Conservation (phyloP, 169 alveolate genomes). For the Cryptosporidium muris region DNA sequence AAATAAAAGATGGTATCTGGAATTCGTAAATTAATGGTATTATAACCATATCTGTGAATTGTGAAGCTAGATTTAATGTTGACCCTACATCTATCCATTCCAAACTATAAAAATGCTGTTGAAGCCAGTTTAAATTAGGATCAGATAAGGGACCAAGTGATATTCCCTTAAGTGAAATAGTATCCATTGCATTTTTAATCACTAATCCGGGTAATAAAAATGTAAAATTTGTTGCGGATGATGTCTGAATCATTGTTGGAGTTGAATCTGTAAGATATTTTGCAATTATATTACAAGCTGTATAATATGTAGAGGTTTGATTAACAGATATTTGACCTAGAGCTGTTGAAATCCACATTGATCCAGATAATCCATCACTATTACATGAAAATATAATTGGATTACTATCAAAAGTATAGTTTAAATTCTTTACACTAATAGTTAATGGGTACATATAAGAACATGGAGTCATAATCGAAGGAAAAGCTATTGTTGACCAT, state of each 20-base stretch:
- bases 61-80: constrained; percentile 33
- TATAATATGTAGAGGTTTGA: constrained; percentile 58
- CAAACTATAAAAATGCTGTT: constrained; percentile 58
- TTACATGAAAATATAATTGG: constrained; percentile 52
- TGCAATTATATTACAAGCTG: constrained; percentile 53
- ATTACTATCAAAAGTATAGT: constrained; percentile 32
- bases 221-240: constrained; percentile 65
- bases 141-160: constrained; percentile 25
- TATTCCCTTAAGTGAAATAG: constrained; percentile 18
- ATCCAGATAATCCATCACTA: constrained; percentile 56
- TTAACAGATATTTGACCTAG: constrained; percentile 64
- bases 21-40: constrained; percentile 39
- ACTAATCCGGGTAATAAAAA: constrained; percentile 46
- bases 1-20: constrained; percentile 19
- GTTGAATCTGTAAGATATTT: constrained; percentile 20
- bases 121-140: constrained; percentile 51
- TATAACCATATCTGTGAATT: constrained; percentile 43
- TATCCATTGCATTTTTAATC: constrained; percentile 10
- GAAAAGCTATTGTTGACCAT: constrained; percentile 60
- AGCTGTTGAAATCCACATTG: constrained; percentile 70
- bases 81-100: constrained; percentile 44
- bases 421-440: constrained; percentile 50
- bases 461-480: constrained; percentile 58
- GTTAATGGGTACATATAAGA: constrained; percentile 66
- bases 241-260: constrained; percentile 52